Evolutionary conservation across 805 yeast genomes (phyloP), one percentile per base, ranked within the genome.

Genomic region (Jamesozyma lodderae): DNA sequence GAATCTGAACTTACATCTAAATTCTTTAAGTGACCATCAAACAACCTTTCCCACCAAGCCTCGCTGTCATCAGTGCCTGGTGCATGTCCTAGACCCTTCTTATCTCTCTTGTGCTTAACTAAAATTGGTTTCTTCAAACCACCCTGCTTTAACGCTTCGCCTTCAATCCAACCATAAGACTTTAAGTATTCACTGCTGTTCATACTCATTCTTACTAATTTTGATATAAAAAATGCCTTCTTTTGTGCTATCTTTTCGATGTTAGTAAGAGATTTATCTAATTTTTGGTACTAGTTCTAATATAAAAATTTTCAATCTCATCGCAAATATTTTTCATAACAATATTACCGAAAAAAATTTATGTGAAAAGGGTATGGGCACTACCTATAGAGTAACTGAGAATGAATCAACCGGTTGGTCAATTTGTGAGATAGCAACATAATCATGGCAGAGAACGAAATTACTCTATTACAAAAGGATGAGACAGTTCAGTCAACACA

Each of bases 41-140:
- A 92, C 32, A 90, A 68, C 46, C 84, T 72, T 48, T 90, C 98
- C 98, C 98, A 90, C 98, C 98, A 90, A 33, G 85, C 81, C 46
- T 84, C 95, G 13, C 79, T 73, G 47, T 85, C 92, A 36, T 77
- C 79, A 8, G 68, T 64, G 18, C 72, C 70, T 33, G 68, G 64
- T 19, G 75, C 78, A 54, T 81, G 80, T 0, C 98, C 98, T 19
- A 90, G 68, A 8, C 98, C 98, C 55, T 86, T 87, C 41, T 77
- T 79, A 54, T 90, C 96, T 49, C 77, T 79, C 62, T 92, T 87
- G 54, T 90, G 96, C 47, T 81, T 81, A 39, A 92, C 96, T 44
- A 90, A 61, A 30, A 90, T 77, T 0, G 98, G 97, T 49, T 77
- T 84, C 50, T 72, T 77, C 37, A 90, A 60, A 0, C 96, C 94